Evolutionary conservation across 2,329 filamentous ascomycete genomes (phyloP).

Genomic region (Cercospora citrullina): DNA sequence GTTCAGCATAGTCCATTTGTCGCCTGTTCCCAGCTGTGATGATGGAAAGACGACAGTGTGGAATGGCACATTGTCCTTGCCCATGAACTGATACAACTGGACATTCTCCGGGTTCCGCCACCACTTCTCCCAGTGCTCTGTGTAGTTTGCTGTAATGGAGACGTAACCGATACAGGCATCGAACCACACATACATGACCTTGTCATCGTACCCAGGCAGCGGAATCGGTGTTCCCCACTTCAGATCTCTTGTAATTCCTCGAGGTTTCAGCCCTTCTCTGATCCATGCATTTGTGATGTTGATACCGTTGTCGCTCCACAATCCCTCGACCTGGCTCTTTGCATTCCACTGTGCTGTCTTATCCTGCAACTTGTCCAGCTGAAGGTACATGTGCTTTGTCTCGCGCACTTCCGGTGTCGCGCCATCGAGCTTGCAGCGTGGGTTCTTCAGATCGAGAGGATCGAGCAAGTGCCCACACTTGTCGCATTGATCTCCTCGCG

Average conservation of each 20-base stretch:
- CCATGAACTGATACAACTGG: slow-evolving; percentile 90
- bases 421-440: slow-evolving; percentile 87
- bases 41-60: slow-evolving; percentile 91
- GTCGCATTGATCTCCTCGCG: slow-evolving; percentile 56
- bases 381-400: slow-evolving; percentile 90
- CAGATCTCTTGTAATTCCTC: slow-evolving; percentile 88
- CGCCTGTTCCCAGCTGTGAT: slow-evolving; percentile 77
- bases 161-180: slow-evolving; percentile 92
- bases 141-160: slow-evolving; percentile 92
- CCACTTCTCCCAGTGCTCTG: slow-evolving; percentile 87
- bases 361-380: slow-evolving; percentile 77
- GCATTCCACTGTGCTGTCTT: slow-evolving; percentile 76
- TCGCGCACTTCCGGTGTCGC: slow-evolving; percentile 74
- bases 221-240: slow-evolving; percentile 78
- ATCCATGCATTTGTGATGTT: slow-evolving; percentile 80
- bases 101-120: slow-evolving; percentile 90
- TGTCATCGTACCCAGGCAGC: slow-evolving; percentile 63
- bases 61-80: slow-evolving; percentile 86
- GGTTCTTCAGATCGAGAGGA: slow-evolving; percentile 67
- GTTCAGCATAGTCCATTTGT: slow-evolving; percentile 87
- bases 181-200: slow-evolving; percentile 93
- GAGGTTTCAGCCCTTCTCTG: slow-evolving; percentile 77
- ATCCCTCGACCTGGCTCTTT: slow-evolving; percentile 70
- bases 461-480: slow-evolving; percentile 53
- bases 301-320: slow-evolving; percentile 73